A percentile compares a stretch with the other conserved stretches of the same genome.
phyloP scores from a whole-genome alignment of 169 alveolate species.

The Cystoisospora suis region DNA sequence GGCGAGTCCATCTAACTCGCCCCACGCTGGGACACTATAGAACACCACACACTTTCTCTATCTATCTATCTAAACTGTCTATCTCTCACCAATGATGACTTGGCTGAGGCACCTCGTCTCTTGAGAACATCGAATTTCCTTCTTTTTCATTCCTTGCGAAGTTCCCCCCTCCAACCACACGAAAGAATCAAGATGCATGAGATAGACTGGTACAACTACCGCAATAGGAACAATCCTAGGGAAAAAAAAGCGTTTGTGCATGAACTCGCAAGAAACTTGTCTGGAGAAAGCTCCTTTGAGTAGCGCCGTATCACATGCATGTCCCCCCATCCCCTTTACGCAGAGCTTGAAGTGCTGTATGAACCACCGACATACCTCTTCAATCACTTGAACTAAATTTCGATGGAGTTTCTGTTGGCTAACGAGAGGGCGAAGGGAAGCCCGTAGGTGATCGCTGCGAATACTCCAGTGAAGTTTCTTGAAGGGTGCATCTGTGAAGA shows the following conservation, averaged over 20 bases:
- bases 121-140: no score
- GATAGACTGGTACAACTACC: no score
- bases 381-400: not conserved
- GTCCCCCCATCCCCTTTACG: no score
- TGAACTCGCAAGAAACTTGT: not conserved
- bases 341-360: no score
- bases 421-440: slow-evolving; percentile 70
- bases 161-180: not conserved
- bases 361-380: not conserved
- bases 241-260: not conserved
- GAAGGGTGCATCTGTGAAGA: slow-evolving; percentile 76
- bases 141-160: not conserved
- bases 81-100: no score
- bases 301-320: no score
- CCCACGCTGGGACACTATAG: no score
- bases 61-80: no score
- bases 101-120: no score
- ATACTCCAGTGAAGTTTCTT: slow-evolving; percentile 69
- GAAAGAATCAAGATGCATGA: not conserved
- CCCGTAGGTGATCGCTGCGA: slow-evolving; percentile 70
- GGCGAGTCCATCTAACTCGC: no score
- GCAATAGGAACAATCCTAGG: not conserved
- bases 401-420: slow-evolving; percentile 12
- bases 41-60: no score
- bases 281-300: no score